Conservation (phyloP, 257 asterid species). For the Gardenia jasminoides region DNA sequence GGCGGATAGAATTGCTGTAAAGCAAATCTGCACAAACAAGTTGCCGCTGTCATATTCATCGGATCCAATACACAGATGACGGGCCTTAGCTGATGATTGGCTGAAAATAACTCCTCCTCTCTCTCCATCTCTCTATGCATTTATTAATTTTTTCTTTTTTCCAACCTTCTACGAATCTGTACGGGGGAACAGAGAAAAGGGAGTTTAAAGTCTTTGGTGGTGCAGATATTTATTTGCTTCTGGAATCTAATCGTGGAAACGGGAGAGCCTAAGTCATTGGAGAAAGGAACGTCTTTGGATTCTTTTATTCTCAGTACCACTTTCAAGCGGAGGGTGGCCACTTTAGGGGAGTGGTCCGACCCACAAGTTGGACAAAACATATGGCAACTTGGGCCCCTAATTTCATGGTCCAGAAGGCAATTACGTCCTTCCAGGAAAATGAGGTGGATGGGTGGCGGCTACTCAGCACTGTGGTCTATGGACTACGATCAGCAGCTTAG, state of each 20-base stretch:
- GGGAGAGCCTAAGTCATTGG: background rate
- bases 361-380: background rate
- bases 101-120: conserved; percentile 8
- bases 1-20: background rate
- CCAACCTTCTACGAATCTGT: background rate
- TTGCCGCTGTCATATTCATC: conserved; percentile 1
- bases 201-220: background rate
- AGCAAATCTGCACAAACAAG: conserved; percentile 5
- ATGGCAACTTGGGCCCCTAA: background rate
- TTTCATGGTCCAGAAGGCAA: conserved; percentile 3
- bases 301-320: background rate
- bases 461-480: background rate
- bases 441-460: background rate
- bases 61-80: conserved; percentile 10
- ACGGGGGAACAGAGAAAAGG: background rate
- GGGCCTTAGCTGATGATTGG: conserved; percentile 14
- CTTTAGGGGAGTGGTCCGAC: background rate
- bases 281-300: background rate
- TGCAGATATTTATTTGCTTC: conserved; percentile 6
- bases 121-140: background rate
- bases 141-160: background rate
- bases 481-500: background rate
- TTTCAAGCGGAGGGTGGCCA: background rate
- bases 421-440: conserved; percentile 3
- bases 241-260: background rate